These are phyloP conservation scores for Castanospermum australe DNA, from an alignment of 306 rosid species.

Conservation along the genomic window DNA sequence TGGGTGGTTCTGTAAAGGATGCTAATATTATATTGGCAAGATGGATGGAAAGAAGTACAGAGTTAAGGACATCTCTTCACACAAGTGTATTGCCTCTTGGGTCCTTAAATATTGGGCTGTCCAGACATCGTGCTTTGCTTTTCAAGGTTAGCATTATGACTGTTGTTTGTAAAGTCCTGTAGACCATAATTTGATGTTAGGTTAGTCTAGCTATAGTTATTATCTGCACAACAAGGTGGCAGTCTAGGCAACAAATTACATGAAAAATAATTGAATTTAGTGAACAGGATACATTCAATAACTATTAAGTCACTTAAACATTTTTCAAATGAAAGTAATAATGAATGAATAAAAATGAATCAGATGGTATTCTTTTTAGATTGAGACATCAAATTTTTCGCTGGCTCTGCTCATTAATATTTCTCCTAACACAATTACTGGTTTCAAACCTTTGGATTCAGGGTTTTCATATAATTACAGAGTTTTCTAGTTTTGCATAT, in stretches of 20 bases:
- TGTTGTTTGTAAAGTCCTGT: conserved; percentile 13
- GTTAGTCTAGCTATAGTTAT: conserved; percentile 6
- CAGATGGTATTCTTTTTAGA: neutral
- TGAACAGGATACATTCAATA: neutral
- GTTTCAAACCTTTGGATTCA: neutral
- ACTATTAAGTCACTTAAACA: neutral
- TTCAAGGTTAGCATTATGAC: conserved; percentile 69
- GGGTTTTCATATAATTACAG: neutral
- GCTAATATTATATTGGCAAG: conserved; percentile 72
- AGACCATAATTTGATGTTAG: conserved; percentile 23
- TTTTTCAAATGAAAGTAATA: neutral
- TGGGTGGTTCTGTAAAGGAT: conserved; percentile 99
- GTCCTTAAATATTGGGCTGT: conserved; percentile 87
- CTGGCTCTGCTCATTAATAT: neutral
- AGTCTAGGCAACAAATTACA: neutral
- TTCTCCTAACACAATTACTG: neutral
- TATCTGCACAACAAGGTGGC: neutral
- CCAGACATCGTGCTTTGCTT: conserved; percentile 97
- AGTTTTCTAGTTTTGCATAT: conserved; percentile 24
- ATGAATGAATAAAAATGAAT: neutral
- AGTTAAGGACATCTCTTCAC: conserved; percentile 74
- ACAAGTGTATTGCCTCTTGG: conserved; percentile 91
- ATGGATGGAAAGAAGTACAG: conserved; percentile 91
- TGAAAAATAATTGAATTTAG: neutral
- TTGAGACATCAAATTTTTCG: neutral